Evolutionary conservation across 768 basidiomycete species (phyloP).

Genomic region (Sarcodon aspratus): DNA sequence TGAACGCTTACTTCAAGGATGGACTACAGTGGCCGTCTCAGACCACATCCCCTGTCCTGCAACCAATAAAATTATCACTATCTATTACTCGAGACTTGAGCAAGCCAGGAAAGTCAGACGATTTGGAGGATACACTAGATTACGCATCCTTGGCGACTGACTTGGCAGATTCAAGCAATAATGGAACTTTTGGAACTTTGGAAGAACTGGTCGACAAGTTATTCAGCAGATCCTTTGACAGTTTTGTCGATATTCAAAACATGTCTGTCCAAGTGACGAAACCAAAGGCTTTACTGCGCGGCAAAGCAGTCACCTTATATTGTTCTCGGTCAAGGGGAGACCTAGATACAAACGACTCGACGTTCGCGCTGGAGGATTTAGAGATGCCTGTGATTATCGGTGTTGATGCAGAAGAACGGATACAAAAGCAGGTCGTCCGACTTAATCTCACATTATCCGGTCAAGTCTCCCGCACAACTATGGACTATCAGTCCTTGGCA

Average conservation of each 20-base stretch:
- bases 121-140: conserved; percentile 49
- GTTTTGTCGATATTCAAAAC: conserved; percentile 21
- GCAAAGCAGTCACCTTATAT: background rate
- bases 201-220: conserved; percentile 34
- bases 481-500: conserved; percentile 32
- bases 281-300: conserved; percentile 37
- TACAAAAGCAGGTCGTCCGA: conserved; percentile 48
- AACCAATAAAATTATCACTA: conserved; percentile 44
- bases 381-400: conserved; percentile 50
- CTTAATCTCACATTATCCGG: conserved; percentile 32
- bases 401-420: conserved; percentile 53
- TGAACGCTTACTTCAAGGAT: conserved; percentile 27
- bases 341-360: conserved; percentile 6
- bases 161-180: conserved; percentile 15
- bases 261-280: conserved; percentile 35
- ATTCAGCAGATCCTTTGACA: conserved; percentile 24
- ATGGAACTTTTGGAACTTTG: conserved; percentile 26
- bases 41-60: conserved; percentile 21
- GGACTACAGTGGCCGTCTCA: conserved; percentile 36
- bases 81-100: conserved; percentile 39
- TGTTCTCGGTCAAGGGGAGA: conserved; percentile 15
- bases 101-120: conserved; percentile 37
- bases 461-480: conserved; percentile 3
- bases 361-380: conserved; percentile 27
- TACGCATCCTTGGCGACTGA: conserved; percentile 38